Conservation (phyloP, 257 asterid species). For the Lycium barbarum region DNA sequence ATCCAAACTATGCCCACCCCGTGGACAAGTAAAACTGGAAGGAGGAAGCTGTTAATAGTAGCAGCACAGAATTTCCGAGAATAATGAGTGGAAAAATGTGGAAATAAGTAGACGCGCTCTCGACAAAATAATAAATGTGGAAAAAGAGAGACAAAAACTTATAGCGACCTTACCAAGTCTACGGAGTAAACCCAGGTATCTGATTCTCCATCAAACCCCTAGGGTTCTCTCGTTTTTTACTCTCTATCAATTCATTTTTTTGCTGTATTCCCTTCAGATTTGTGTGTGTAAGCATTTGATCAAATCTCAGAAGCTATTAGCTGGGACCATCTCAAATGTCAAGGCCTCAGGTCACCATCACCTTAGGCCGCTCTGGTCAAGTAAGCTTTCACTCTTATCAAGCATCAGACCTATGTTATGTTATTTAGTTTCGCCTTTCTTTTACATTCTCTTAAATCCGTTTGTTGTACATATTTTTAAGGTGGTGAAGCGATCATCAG, state of each 20-base stretch:
- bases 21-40: too few species aligned
- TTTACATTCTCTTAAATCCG: neutral
- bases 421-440: neutral
- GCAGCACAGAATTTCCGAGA: neutral
- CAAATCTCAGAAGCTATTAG: neutral
- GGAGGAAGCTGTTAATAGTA: neutral
- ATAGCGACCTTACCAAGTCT: neutral
- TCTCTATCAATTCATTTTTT: neutral
- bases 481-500: slow-evolving; percentile 59
- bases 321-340: slow-evolving; percentile 43
- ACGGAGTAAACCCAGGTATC: too few species aligned
- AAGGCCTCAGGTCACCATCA: slow-evolving; percentile 62
- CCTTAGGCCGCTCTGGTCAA: slow-evolving; percentile 75
- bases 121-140: neutral
- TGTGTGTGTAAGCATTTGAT: neutral
- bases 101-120: too few species aligned
- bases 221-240: neutral
- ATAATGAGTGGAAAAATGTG: too few species aligned
- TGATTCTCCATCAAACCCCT: too few species aligned
- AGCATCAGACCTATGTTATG: neutral
- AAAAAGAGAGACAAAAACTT: too few species aligned
- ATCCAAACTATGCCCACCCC: too few species aligned
- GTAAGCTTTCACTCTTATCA: slow-evolving; percentile 39
- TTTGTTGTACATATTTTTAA: slow-evolving; percentile 19
- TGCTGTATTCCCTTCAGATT: neutral